Base-by-base conservation (phyloP, 2,329 filamentous ascomycete genomes). In the Nigrospora osmanthi region DNA sequence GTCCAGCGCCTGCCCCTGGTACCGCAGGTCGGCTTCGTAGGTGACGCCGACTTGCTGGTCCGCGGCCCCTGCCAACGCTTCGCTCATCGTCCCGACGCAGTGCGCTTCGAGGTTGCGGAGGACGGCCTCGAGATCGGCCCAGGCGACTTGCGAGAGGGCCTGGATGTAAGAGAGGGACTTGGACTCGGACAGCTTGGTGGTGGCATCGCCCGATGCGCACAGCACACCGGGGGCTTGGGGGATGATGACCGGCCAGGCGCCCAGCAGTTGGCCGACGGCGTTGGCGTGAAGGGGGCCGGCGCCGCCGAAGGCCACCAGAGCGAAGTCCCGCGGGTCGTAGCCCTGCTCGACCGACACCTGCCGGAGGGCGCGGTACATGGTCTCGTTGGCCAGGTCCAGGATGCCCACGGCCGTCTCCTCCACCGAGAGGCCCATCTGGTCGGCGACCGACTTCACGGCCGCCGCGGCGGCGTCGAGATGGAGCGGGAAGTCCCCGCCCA, bases 271-370 rank as follows among this genome's bases (percentile, higher is more conserved):
- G 17, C 71, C 72, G 1, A 75, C 60, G 4, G 70, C 67, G 42
- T 74, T 75, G 4, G 68, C 71, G 48, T 74, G 71, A n/a, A 75
- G 58, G 15, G 72, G 72, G 0, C 72, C 72, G 17, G 71, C 72
- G 42, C 72, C 72, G 30, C 72, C 72, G 47, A 74, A 73, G 1
- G 69, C 70, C 6, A 75, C 71, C 4, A 75, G 60, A 4, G 71
- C 70, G 51, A 75, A 75, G 35, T 74, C 69, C 11, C 66, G 61
- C 19, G 72, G 71, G 47, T 75, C 70, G 44, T 72, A 71, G 33
- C 72, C 72, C 52, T 74, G 71, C 49, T 75, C 72, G 5, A 75
- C 67, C 1, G 72, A 74, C 0, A 75, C 71, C 4, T 73, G 57
- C 36, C 72, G 64, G 28, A 75, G 55, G 12, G 72, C 72, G 4